A percentile compares a stretch with the other conserved stretches of the same genome.
Evolutionary conservation across 768 basidiomycete genomes (phyloP).

Genomic region (Leccinum pellstonianum): DNA sequence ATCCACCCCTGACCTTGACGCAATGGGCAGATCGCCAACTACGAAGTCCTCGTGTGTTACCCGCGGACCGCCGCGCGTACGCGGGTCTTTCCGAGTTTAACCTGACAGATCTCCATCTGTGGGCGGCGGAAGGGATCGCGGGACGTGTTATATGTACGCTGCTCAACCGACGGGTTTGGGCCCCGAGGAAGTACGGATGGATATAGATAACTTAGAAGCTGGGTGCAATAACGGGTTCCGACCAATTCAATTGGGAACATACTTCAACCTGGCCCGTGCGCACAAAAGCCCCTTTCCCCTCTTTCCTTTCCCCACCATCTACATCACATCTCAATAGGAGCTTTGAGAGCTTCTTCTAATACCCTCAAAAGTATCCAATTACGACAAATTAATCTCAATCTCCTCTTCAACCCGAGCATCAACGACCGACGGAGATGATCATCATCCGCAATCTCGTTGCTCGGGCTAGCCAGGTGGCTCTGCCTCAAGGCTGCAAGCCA

Average conservation of each 20-base stretch:
- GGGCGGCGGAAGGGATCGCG: too few species aligned
- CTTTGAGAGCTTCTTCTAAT: neutral
- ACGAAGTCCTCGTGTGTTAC: slow-evolving; percentile 5
- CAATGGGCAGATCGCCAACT: slow-evolving; percentile 23
- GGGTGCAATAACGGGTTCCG: too few species aligned
- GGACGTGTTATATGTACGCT: too few species aligned
- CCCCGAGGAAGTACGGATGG: too few species aligned
- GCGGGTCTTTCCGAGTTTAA: too few species aligned
- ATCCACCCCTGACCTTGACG: neutral
- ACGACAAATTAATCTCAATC: neutral
- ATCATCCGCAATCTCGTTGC: neutral
- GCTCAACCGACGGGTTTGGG: too few species aligned
- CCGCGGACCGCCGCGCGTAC: slow-evolving; percentile 15
- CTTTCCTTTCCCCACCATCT: neutral
- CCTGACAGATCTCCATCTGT: too few species aligned
- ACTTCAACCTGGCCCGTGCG: too few species aligned
- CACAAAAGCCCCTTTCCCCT: neutral
- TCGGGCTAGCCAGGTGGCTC: neutral
- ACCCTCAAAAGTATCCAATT: neutral
- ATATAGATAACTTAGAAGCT: too few species aligned
- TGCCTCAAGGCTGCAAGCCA: slow-evolving; percentile 11
- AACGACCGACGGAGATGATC: slow-evolving; percentile 8
- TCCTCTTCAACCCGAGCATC: neutral
- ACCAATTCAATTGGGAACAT: too few species aligned
- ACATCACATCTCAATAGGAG: neutral